Percentiles rank a stretch among this genome's conserved stretches.
Conservation (phyloP, 164 flowering plant species). For the Chimonanthus salicifolius region DNA sequence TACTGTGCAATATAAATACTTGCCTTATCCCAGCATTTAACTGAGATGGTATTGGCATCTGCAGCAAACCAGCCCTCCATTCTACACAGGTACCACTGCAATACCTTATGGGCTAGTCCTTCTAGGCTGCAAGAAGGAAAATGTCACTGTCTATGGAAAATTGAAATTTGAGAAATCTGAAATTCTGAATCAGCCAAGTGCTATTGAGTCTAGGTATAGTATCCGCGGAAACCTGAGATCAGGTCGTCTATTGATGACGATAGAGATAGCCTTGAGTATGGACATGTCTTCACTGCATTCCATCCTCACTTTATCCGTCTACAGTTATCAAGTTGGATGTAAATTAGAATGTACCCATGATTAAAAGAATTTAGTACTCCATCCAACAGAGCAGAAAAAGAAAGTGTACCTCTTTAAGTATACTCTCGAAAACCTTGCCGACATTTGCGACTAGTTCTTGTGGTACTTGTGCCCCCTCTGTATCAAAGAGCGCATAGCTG, state of each 20-base stretch:
- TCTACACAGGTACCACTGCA: constrained; percentile 97
- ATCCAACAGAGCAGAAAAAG: not conserved
- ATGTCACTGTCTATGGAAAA: not conserved
- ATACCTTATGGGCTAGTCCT: constrained; percentile 77
- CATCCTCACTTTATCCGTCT: constrained; percentile 68
- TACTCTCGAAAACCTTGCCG: constrained; percentile 67
- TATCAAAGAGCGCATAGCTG: constrained; percentile 91
- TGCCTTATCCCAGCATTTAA: constrained; percentile 89
- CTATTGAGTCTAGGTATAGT: not conserved
- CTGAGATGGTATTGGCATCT: constrained; percentile 88
- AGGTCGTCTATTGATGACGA: constrained; percentile 73
- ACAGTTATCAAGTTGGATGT: constrained; percentile 17
- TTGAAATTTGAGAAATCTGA: not conserved
- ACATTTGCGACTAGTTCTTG: constrained; percentile 67
- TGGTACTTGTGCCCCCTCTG: constrained; percentile 77
- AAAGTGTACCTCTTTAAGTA: constrained; percentile 62
- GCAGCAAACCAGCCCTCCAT: constrained; percentile 99
- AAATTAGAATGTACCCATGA: not conserved
- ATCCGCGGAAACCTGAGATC: constrained; percentile 54
- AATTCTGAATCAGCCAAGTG: not conserved
- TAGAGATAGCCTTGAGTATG: constrained; percentile 53
- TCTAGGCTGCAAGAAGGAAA: constrained; percentile 54
- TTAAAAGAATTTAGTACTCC: not conserved
- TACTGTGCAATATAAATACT: constrained; percentile 7
- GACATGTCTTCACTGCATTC: constrained; percentile 74